phyloP scores from a whole-genome alignment of 805 yeast species.

The Candida loeiensis region DNA sequence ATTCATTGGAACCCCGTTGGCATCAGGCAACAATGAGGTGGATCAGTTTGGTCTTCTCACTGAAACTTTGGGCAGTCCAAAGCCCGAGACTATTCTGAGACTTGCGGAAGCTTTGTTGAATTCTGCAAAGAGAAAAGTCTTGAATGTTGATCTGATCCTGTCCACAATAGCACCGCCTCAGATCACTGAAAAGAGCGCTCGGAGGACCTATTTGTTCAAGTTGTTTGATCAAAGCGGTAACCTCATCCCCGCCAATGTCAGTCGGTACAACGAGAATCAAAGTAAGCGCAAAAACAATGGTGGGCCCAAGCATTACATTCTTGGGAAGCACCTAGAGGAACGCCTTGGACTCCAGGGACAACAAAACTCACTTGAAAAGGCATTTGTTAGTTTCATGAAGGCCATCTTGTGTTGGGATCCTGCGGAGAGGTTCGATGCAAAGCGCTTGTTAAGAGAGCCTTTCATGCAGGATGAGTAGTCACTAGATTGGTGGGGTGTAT shows the following conservation, averaged over 20 bases:
- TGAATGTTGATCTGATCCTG: not conserved
- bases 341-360: constrained; percentile 20
- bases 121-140: constrained; percentile 15
- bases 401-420: constrained; percentile 37
- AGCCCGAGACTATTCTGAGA: constrained; percentile 33
- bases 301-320: constrained; percentile 16
- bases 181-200: constrained; percentile 30
- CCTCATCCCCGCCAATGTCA: constrained; percentile 32
- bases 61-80: constrained; percentile 48
- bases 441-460: constrained; percentile 7
- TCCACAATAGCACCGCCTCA: constrained; percentile 9
- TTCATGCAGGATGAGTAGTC: not conserved
- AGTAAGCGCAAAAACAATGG: constrained; percentile 4
- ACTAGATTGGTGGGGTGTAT: too few relatives aligned
- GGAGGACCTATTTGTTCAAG: constrained; percentile 34
- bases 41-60: constrained; percentile 44
- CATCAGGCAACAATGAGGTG: constrained; percentile 48
- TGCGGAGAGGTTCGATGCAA: constrained; percentile 13
- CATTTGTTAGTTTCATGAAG: constrained; percentile 27
- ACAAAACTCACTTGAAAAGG: constrained; percentile 5
- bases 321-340: constrained; percentile 25
- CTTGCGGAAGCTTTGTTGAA: constrained; percentile 36
- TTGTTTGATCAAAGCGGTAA: constrained; percentile 39
- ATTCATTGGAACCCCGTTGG: constrained; percentile 36
- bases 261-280: constrained; percentile 15